Evolutionary conservation across 2,329 filamentous ascomycete species (phyloP).

Genomic region (Stylonectria norvegica): DNA sequence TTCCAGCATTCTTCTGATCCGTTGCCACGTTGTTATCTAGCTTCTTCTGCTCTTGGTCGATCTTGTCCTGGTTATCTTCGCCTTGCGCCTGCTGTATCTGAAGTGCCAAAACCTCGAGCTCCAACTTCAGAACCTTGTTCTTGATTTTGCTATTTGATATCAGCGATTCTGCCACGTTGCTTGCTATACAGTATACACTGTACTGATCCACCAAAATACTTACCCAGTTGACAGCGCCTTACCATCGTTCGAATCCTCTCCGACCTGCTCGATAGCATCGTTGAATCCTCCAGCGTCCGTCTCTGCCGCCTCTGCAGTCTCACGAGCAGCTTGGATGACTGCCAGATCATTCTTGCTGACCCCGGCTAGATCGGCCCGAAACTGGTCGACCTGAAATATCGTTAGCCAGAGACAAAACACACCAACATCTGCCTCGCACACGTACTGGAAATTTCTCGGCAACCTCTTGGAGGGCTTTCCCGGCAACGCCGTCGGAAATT

Average conservation of each 20-base stretch:
- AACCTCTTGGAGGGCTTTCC: slow-evolving; percentile 52
- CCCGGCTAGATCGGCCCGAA: slow-evolving; percentile 36
- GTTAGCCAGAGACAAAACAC: slow-evolving; percentile 2
- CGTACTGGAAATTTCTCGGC: slow-evolving; percentile 51
- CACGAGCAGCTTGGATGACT: slow-evolving; percentile 48
- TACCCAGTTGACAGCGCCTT: slow-evolving; percentile 47
- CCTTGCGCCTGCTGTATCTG: slow-evolving; percentile 51
- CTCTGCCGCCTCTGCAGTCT: slow-evolving; percentile 54
- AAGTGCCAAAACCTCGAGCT: slow-evolving; percentile 49
- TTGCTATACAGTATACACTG: no score
- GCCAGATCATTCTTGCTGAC: slow-evolving; percentile 47
- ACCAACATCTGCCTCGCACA: slow-evolving; percentile 5
- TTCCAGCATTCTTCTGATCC: slow-evolving; percentile 34
- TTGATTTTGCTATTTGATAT: slow-evolving; percentile 45
- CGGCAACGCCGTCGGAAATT: slow-evolving; percentile 48
- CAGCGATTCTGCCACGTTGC: background rate
- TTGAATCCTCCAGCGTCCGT: slow-evolving; percentile 45
- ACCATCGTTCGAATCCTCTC: slow-evolving; percentile 36
- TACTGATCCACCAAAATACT: background rate
- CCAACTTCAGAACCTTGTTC: slow-evolving; percentile 59
- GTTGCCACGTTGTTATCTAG: slow-evolving; percentile 49
- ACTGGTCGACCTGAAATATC: slow-evolving; percentile 5
- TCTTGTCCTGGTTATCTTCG: slow-evolving; percentile 39
- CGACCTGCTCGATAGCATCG: slow-evolving; percentile 43
- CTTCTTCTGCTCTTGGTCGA: slow-evolving; percentile 48